These are phyloP conservation scores for Beauveria bassiana DNA, from an alignment of 2,329 filamentous ascomycete genomes.

Conservation along the genomic window DNA sequence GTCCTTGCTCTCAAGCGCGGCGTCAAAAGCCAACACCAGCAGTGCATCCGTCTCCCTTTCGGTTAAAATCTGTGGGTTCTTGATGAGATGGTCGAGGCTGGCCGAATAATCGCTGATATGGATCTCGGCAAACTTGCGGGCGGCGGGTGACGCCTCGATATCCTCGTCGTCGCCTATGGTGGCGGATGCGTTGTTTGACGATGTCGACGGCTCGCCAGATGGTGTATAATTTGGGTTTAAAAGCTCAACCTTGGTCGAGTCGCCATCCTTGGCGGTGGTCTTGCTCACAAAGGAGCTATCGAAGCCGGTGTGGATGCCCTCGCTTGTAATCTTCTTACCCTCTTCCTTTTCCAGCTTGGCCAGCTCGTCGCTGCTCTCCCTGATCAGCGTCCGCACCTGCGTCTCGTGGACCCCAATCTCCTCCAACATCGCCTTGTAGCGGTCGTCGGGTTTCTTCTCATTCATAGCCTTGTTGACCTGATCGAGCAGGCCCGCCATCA, in stretches of 20 bases:
- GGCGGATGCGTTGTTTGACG: conserved; percentile 22
- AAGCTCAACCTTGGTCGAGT: conserved; percentile 56
- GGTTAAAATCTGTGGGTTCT: conserved; percentile 68
- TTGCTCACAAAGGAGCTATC: conserved; percentile 77
- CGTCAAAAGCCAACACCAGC: conserved; percentile 85
- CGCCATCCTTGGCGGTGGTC: conserved; percentile 35
- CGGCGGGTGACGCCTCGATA: conserved; percentile 67
- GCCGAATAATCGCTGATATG: conserved; percentile 64
- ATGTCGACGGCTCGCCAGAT: background rate
- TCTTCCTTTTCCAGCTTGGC: conserved; percentile 80
- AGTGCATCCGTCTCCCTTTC: conserved; percentile 89
- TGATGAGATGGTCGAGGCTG: conserved; percentile 68
- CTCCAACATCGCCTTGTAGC: conserved; percentile 67
- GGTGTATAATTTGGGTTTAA: conserved; percentile 56
- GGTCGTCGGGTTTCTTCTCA: conserved; percentile 60
- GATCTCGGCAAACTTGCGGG: conserved; percentile 76
- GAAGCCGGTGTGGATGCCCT: conserved; percentile 81
- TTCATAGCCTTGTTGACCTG: conserved; percentile 82
- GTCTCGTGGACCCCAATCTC: conserved; percentile 69
- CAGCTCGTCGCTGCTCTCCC: conserved; percentile 65
- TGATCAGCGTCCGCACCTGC: conserved; percentile 73
- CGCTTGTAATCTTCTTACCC: conserved; percentile 85
- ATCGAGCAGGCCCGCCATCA: conserved; percentile 95
- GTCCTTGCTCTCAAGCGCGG: conserved; percentile 66
- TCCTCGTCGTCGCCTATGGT: conserved; percentile 56